Percentiles rank a stretch among this genome's conserved stretches.
These are phyloP conservation scores for Hyaloscypha hepaticicola DNA, from an alignment of 495 filamentous ascomycete genomes.

Conservation along the genomic window DNA sequence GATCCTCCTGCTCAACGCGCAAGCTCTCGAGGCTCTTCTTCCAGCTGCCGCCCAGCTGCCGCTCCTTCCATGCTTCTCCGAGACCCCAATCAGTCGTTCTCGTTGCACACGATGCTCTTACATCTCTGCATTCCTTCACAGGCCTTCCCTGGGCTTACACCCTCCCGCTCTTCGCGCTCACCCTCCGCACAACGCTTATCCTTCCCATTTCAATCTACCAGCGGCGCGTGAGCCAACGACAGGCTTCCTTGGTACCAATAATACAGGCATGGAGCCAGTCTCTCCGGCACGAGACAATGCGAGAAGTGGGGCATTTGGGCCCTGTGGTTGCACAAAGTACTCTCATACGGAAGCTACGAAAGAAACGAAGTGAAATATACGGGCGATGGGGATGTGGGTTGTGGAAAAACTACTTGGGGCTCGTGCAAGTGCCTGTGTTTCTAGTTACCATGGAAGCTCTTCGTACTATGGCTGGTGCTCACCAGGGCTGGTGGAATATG, in stretches of 20 bases:
- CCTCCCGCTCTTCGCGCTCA: conserved; percentile 67
- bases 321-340: conserved; percentile 28
- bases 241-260: conserved; percentile 49
- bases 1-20: conserved; percentile 13
- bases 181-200: conserved; percentile 58
- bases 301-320: conserved; percentile 25
- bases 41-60: conserved; percentile 21
- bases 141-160: conserved; percentile 67
- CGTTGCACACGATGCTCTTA: conserved; percentile 54
- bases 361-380: conserved; percentile 41
- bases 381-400: conserved; percentile 45
- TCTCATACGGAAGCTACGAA: conserved; percentile 30
- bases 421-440: conserved; percentile 65
- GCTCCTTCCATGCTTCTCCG: conserved; percentile 33
- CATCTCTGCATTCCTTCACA: conserved; percentile 58
- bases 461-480: conserved; percentile 60
- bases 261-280: conserved; percentile 45
- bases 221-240: conserved; percentile 42
- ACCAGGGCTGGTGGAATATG: conserved; percentile 51
- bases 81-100: conserved; percentile 44
- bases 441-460: conserved; percentile 66
- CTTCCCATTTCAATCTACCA: conserved; percentile 59
- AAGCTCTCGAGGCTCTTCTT: conserved; percentile 23
- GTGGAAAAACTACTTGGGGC: conserved; percentile 47
- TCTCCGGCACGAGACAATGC: conserved; percentile 18